phyloP scores from a whole-genome alignment of 768 basidiomycete genomes.

The Pilatotrama ljubarskyi region DNA sequence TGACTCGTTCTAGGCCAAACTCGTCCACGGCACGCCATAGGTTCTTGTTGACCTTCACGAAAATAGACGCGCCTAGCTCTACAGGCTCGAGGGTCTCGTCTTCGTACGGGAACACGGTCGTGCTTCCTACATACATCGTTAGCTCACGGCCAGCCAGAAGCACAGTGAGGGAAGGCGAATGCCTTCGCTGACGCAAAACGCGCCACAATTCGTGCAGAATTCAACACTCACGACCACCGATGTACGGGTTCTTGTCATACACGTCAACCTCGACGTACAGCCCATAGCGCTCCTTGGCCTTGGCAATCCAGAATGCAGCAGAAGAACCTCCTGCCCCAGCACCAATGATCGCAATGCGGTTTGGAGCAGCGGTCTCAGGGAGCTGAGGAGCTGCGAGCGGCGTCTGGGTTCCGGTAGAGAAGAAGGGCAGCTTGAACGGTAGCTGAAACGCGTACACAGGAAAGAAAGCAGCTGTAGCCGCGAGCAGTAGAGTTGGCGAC shows the following conservation, averaged over 20 bases:
- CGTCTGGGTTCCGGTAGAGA: constrained; percentile 8
- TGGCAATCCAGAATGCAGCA: constrained; percentile 82
- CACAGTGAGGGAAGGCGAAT: not conserved
- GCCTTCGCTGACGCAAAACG: not conserved
- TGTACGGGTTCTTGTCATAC: constrained; percentile 72
- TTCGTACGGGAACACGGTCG: constrained; percentile 69
- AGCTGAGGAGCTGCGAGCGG: constrained; percentile 4
- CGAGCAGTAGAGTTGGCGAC: constrained; percentile 5
- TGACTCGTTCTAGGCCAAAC: constrained; percentile 64
- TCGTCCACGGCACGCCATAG: constrained; percentile 74
- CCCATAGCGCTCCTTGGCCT: constrained; percentile 69
- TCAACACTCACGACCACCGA: constrained; percentile 78
- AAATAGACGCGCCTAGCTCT: constrained; percentile 89
- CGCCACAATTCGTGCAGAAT: not conserved
- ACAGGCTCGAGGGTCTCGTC: constrained; percentile 58
- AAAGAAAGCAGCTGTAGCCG: constrained; percentile 9
- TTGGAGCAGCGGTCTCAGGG: constrained; percentile 26
- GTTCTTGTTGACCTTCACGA: constrained; percentile 74
- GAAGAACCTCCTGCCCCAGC: constrained; percentile 88
- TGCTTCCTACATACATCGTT: constrained; percentile 57
- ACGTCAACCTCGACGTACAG: constrained; percentile 79
- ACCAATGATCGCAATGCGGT: constrained; percentile 83
- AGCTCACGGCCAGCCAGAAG: not conserved
- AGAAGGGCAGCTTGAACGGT: constrained; percentile 23
- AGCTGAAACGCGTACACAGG: constrained; percentile 21